Conservation (phyloP, 2,329 filamentous ascomycete genomes). For the Cladosporium oxysporum region DNA sequence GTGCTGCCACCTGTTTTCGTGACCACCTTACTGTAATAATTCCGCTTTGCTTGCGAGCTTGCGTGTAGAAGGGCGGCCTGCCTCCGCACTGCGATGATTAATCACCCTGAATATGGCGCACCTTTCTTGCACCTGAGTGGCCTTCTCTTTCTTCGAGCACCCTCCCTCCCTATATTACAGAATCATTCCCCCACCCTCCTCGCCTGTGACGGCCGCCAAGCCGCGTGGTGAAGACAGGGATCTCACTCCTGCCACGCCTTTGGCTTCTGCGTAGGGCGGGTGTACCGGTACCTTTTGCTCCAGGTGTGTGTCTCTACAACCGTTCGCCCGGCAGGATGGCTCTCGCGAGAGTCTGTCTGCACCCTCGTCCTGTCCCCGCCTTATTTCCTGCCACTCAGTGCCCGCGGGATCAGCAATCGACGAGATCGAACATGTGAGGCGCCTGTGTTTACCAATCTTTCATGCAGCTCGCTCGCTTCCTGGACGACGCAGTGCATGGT, state of each 20-base stretch:
- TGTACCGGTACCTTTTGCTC: not conserved
- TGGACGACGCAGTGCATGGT: not conserved
- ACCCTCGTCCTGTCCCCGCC: not conserved
- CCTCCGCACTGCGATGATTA: not conserved
- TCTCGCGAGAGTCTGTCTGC: not conserved
- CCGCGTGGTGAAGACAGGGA: conserved; percentile 13
- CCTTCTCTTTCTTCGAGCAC: not conserved
- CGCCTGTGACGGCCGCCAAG: conserved; percentile 12
- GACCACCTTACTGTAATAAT: no score
- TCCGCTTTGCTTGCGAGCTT: not conserved
- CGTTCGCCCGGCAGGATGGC: conserved; percentile 17
- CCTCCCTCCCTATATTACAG: not conserved
- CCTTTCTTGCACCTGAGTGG: not conserved
- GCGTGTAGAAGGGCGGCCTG: not conserved
- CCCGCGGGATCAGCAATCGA: not conserved
- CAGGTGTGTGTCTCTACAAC: not conserved
- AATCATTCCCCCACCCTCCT: not conserved
- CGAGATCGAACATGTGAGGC: no score
- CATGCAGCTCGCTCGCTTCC: not conserved
- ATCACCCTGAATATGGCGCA: not conserved
- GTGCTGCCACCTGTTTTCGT: no score
- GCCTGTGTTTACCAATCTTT: not conserved
- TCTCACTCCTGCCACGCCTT: not conserved
- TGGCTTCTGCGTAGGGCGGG: not conserved
- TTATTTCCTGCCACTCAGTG: conserved; percentile 3